These are phyloP conservation scores for Chaetomium cochliodes DNA, from an alignment of 495 filamentous ascomycete species.

Conservation along the genomic window DNA sequence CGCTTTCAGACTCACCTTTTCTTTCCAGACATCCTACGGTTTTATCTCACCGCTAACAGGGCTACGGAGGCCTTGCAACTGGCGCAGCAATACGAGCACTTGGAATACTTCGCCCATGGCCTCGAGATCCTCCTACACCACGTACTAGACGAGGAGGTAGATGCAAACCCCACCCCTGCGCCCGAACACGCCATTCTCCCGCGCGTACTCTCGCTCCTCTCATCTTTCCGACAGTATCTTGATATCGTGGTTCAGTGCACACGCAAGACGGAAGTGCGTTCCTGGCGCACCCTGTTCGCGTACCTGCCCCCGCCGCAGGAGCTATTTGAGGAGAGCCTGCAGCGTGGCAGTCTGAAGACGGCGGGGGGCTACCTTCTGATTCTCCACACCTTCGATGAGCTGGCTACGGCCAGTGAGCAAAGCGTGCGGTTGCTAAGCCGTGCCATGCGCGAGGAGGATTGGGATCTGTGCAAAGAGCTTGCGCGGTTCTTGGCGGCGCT, in stretches of 20 bases:
- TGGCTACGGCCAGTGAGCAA: constrained; percentile 73
- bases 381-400: constrained; percentile 87
- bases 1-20: constrained; percentile 73
- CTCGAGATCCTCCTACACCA: constrained; percentile 91
- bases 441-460: constrained; percentile 82
- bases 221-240: constrained; percentile 83
- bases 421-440: constrained; percentile 78
- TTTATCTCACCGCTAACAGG: constrained; percentile 69
- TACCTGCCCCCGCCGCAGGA: constrained; percentile 85
- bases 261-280: constrained; percentile 92
- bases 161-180: constrained; percentile 58
- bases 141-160: constrained; percentile 92
- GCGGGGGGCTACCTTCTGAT: constrained; percentile 96
- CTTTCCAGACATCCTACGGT: constrained; percentile 78
- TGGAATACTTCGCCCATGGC: constrained; percentile 89
- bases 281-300: constrained; percentile 89
- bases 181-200: constrained; percentile 76
- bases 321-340: constrained; percentile 87
- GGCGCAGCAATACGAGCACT: constrained; percentile 75
- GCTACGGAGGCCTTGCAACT: constrained; percentile 71
- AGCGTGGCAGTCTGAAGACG: constrained; percentile 83
- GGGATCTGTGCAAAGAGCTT: constrained; percentile 95
- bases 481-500: constrained; percentile 90
- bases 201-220: constrained; percentile 81
- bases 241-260: constrained; percentile 98